Percentiles rank a stretch among this genome's conserved stretches.
Conservation (phyloP, 352 stramenopile genomes). For the Phytophthora nicotianae region DNA sequence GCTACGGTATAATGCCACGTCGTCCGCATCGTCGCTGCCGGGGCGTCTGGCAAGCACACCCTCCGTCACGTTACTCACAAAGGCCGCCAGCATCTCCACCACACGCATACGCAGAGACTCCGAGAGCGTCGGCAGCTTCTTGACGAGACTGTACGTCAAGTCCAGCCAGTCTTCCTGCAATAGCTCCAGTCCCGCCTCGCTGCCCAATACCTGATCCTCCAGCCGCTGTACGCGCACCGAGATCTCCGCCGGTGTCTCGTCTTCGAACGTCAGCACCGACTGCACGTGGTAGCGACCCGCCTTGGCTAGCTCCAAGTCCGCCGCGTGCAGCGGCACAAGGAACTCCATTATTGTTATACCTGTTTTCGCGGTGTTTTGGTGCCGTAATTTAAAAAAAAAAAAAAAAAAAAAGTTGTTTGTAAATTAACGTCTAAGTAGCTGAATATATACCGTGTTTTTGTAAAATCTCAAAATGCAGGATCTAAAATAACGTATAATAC, state of each 20-base stretch:
- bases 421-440: too few relatives aligned
- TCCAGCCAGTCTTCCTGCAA: conserved; percentile 70
- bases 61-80: conserved; percentile 69
- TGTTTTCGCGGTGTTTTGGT: not conserved
- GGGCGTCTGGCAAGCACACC: conserved; percentile 41
- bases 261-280: conserved; percentile 63
- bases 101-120: conserved; percentile 69
- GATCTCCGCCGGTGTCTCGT: conserved; percentile 53
- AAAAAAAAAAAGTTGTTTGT: too few relatives aligned
- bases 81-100: conserved; percentile 62
- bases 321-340: conserved; percentile 74
- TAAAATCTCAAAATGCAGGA: too few relatives aligned
- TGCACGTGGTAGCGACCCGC: conserved; percentile 69
- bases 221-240: conserved; percentile 47
- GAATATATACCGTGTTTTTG: too few relatives aligned
- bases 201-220: conserved; percentile 62
- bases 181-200: conserved; percentile 56
- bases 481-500: too few relatives aligned
- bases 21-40: conserved; percentile 49
- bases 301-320: conserved; percentile 79
- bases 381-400: too few relatives aligned
- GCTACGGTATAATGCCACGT: conserved; percentile 48
- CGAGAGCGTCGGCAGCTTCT: conserved; percentile 53
- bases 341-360: conserved; percentile 70
- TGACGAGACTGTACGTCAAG: conserved; percentile 77